A percentile compares a stretch with the other conserved stretches of the same genome.
Evolutionary conservation across 768 basidiomycete genomes (phyloP).

Genomic region (Naganishia onofrii): DNA sequence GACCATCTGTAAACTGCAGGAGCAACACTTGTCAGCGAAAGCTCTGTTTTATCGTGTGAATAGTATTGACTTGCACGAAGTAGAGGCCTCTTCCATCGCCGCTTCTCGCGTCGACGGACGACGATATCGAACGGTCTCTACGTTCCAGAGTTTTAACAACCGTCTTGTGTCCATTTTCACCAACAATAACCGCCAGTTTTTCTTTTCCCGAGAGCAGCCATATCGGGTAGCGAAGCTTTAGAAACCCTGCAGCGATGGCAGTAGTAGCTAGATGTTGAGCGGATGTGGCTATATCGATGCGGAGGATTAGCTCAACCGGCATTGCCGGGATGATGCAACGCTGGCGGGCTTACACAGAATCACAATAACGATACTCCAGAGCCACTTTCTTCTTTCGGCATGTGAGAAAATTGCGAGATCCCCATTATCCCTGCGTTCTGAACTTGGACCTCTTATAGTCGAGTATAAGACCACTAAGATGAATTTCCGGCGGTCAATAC

Average conservation of each 20-base stretch:
- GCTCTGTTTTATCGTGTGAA: neutral
- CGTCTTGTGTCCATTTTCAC: neutral
- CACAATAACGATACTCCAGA: slow-evolving; percentile 1
- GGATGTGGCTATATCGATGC: slow-evolving; percentile 9
- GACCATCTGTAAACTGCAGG: slow-evolving; percentile 35
- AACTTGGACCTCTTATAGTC: neutral
- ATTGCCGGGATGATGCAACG: neutral
- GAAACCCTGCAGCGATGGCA: slow-evolving; percentile 8
- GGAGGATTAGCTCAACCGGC: too few species aligned
- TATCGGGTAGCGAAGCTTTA: neutral
- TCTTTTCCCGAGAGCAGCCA: slow-evolving; percentile 6
- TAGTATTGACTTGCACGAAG: slow-evolving; percentile 39
- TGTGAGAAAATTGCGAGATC: neutral
- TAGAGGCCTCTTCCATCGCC: slow-evolving; percentile 38
- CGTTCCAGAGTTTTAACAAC: neutral
- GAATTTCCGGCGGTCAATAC: neutral
- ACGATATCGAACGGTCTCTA: neutral
- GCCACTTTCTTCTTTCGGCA: neutral
- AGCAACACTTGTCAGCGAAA: neutral
- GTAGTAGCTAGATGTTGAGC: slow-evolving; percentile 23
- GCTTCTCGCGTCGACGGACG: neutral
- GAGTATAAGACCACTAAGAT: slow-evolving; percentile 4
- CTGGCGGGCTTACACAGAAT: neutral
- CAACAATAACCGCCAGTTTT: neutral
- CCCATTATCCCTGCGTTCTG: too few species aligned